Conservation (phyloP, 2,329 filamentous ascomycete species). For the Didymella pomorum region DNA sequence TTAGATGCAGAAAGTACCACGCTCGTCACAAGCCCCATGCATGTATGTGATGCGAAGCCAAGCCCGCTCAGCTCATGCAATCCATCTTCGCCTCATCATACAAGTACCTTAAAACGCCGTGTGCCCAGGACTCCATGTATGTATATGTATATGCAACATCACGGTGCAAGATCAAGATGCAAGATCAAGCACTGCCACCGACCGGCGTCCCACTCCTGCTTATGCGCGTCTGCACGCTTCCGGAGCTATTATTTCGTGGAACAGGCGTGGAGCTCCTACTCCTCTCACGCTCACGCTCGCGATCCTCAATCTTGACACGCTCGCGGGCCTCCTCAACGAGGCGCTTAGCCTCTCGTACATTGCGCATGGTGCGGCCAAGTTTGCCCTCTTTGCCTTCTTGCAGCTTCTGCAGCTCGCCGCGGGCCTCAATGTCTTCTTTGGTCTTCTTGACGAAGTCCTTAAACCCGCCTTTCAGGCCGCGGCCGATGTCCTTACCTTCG, state of each 20-base stretch:
- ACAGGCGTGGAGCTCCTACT: constrained; percentile 40
- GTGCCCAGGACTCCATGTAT: constrained; percentile 4
- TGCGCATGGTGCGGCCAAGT: constrained; percentile 42
- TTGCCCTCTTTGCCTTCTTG: constrained; percentile 47
- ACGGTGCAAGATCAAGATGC: not conserved
- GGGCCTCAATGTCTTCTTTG: constrained; percentile 43
- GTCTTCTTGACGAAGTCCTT: constrained; percentile 49
- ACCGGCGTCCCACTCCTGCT: constrained; percentile 37
- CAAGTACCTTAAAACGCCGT: not conserved
- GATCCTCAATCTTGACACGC: constrained; percentile 42
- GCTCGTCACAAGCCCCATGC: not conserved
- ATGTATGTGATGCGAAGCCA: not conserved
- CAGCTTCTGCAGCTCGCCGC: constrained; percentile 44
- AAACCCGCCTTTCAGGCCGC: constrained; percentile 44
- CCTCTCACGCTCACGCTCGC: constrained; percentile 32
- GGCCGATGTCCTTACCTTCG: constrained; percentile 36
- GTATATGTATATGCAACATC: no score
- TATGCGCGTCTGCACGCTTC: constrained; percentile 21
- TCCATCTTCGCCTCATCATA: not conserved
- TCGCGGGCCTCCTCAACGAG: constrained; percentile 48
- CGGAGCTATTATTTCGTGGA: constrained; percentile 30
- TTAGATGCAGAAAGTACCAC: not conserved
- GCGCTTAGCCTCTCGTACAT: constrained; percentile 44
- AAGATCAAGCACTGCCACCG: constrained; percentile 5
- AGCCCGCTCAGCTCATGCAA: not conserved